phyloP scores from a whole-genome alignment of 176 grass and related monocot species.

The Miscanthus lutarioriparius region DNA sequence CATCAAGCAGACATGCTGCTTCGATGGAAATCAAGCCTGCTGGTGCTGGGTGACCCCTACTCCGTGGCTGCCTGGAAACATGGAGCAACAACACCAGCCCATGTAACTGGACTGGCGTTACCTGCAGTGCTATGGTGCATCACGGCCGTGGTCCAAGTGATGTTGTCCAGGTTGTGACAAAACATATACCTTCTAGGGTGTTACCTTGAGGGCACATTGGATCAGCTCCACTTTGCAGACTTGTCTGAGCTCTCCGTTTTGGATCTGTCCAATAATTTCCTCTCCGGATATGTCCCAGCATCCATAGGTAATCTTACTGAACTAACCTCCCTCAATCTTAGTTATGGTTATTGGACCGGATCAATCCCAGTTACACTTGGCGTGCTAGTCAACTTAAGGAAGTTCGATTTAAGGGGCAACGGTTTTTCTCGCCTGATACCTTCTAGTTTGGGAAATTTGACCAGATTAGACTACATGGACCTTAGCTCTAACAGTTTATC shows the following conservation, averaged over 20 bases:
- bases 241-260: neutral
- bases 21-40: too few species aligned
- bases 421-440: neutral
- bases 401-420: fast-evolving
- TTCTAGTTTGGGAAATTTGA: constrained; percentile 15
- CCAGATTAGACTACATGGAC: neutral
- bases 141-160: too few species aligned
- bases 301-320: constrained; percentile 16
- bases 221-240: neutral
- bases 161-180: too few species aligned
- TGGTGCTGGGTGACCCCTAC: too few species aligned
- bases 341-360: too few species aligned
- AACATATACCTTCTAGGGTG: too few species aligned
- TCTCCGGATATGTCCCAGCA: neutral
- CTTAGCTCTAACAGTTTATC: neutral
- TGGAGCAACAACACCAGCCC: too few species aligned
- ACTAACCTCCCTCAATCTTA: neutral
- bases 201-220: neutral
- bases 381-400: neutral
- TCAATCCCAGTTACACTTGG: neutral
- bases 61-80: too few species aligned
- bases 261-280: fast-evolving
- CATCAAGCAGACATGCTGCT: too few species aligned
- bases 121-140: too few species aligned
- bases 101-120: too few species aligned